Evolutionary conservation across 345 rosid genomes (phyloP).

Genomic region (Luvunga scandens): DNA sequence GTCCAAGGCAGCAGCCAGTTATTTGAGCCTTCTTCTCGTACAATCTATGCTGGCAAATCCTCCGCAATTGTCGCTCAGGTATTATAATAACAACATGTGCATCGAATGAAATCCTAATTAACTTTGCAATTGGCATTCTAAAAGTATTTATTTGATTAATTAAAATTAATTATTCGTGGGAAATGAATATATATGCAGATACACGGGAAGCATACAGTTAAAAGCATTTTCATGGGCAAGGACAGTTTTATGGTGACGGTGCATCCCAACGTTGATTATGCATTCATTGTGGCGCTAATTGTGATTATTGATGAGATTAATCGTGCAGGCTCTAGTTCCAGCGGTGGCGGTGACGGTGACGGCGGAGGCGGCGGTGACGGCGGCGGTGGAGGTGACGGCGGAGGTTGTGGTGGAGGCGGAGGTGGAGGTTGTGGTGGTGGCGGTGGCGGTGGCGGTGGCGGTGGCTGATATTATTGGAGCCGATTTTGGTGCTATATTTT

Average conservation of each 20-base stretch:
- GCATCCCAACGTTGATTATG: conserved; percentile 13
- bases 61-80: conserved; percentile 20
- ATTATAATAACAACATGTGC: not conserved
- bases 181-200: conserved; percentile 7
- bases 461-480: too few relatives aligned
- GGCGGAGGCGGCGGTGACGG: too few relatives aligned
- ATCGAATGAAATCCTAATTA: too few relatives aligned
- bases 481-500: not conserved
- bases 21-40: conserved; percentile 12
- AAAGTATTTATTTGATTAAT: too few relatives aligned
- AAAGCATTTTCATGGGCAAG: conserved; percentile 7
- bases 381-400: too few relatives aligned
- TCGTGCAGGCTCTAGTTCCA: not conserved
- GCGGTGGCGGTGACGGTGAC: not conserved
- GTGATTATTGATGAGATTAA: conserved; percentile 18
- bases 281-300: conserved; percentile 11
- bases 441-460: too few relatives aligned
- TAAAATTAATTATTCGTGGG: too few relatives aligned
- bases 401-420: too few relatives aligned
- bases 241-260: conserved; percentile 19
- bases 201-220: not conserved
- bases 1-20: conserved; percentile 16
- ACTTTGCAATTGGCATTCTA: too few relatives aligned
- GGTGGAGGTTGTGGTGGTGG: too few relatives aligned
- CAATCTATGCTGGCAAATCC: conserved; percentile 17